Percentiles rank a stretch among this genome's conserved stretches.
Conservation (phyloP, 1,284 basidiomycete genomes). For the Wolfiporia cocos region DNA sequence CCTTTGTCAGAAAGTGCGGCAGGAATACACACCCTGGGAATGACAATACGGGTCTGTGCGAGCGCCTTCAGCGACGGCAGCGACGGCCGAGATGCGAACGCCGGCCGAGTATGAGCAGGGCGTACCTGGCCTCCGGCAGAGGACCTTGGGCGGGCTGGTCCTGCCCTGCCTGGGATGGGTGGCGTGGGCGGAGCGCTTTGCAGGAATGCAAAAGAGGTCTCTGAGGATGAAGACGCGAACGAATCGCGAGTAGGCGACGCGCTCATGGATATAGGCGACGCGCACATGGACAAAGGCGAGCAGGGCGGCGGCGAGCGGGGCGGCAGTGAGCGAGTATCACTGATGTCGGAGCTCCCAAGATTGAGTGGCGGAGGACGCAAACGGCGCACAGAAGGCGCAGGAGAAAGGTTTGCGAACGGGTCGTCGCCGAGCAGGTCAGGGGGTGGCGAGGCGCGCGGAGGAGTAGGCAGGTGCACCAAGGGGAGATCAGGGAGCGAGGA, state of each 20-base stretch:
- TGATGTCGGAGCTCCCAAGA: too few species aligned
- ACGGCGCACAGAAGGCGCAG: constrained; percentile 20
- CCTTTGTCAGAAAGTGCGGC: constrained; percentile 5
- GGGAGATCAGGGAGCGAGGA: constrained; percentile 13
- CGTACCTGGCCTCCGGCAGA: constrained; percentile 33
- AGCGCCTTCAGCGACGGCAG: constrained; percentile 59
- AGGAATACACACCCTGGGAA: constrained; percentile 44
- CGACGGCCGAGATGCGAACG: constrained; percentile 54
- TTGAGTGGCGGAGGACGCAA: constrained; percentile 12
- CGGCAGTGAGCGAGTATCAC: constrained; percentile 6
- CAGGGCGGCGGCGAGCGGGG: constrained; percentile 24
- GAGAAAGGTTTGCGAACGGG: constrained; percentile 56
- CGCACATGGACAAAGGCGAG: constrained; percentile 12
- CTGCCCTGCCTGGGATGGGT: constrained; percentile 18
- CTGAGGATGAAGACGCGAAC: constrained; percentile 3
- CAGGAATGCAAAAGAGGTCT: constrained; percentile 9
- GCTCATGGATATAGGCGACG: constrained; percentile 1
- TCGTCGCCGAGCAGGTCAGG: constrained; percentile 58
- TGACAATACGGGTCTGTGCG: constrained; percentile 46
- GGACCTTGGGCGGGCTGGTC: constrained; percentile 27
- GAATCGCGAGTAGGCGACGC: constrained; percentile 5
- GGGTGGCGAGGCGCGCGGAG: constrained; percentile 24
- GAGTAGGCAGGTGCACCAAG: constrained; percentile 11
- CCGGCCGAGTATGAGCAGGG: constrained; percentile 54
- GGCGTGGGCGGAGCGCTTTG: constrained; percentile 14